Base-by-base conservation (phyloP, 108 stramenopile genomes). In the Aureococcus anophagefferens region DNA sequence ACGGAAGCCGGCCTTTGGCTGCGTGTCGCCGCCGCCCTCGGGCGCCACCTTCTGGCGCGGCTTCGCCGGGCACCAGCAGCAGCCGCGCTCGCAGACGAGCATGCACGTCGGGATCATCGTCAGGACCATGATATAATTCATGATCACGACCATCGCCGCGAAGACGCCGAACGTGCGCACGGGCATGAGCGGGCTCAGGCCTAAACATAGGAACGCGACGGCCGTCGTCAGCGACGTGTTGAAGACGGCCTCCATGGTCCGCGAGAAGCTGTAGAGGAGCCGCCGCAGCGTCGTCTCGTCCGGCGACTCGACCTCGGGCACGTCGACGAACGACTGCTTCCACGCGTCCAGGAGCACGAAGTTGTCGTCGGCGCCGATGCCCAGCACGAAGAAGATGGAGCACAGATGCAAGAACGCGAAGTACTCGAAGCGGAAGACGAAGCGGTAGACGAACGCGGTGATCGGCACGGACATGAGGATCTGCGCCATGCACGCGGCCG, bases 111-210 rank as follows among this genome's bases (percentile, higher is more conserved):
- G 79, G 29, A 44, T 71, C n/a, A 80, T 28, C 0, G 62, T 63
- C 25, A 80, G 59, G 36, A 63, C 71, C 45, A 74, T 51, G 46
- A 72, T 21, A n/a, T 63, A 76, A 65, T 76, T 76, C 34, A 76
- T 21, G 59, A 76, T 34, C 30, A 80, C 71, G 79, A 46, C 30
- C 13, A 68, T 70, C 18, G 79, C 79, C 33, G 75, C 75, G 62
- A 72, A 80, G 64, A 69, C 36, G 46, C 79, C 79, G 17, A 80
- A 80, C 25, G 79, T 72, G 32, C 71, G 33, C 37, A 77, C 59
- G 33, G 69, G 69, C 69, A 74, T 74, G n/a, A 74, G 35, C 5
- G 73, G 73, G 15, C 30, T 32, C 17, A 67, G 29, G 59, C 65
- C 73, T 25, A 65, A 45, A 14, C 65, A 65, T 30, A 74, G 35